Evolutionary conservation across 495 filamentous ascomycete genomes (phyloP), one percentile per base, ranked within the genome.

Genomic region (Haplographium delicatum): DNA sequence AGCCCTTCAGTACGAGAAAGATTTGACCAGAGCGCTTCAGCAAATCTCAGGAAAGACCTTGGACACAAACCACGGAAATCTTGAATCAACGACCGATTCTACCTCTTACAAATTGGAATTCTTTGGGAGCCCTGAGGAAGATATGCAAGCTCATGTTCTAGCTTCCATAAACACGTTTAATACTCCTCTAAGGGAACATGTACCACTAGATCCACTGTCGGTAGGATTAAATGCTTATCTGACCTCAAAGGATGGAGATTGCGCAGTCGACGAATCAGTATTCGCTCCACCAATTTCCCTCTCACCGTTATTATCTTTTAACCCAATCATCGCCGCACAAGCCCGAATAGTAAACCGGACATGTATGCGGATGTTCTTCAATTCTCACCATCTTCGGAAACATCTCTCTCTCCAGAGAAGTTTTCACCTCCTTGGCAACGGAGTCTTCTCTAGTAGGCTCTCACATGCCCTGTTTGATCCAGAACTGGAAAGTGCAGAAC

Each of bases 391-490:
- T 1, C 66, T 98, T 8, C 76, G 77, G n/a, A 63, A 79, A n/a
- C 89, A 98, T 62, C 63, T 96, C 4, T 71, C 73, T 9, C 65
- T 96, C 5, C 87, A 94, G 63, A 80, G 79, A 54, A 78, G 83
- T 26, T 96, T 88, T 60, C 87, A 91, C 35, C 75, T 97, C 4
- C 71, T 96, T 4, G 85, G 86, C 2, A 86, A 95, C 60, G 91
- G 91, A 22, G 73, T 88, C 3, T 94, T 96, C 62, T 76, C 80
- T 26, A 81, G 85, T 26, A 80, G 83, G 5, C 79, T 98, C 16
- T 83, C 85, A 2, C 78, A 89, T 48, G 85, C 90, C 2, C 78
- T 98, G 2, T 97, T 98, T 63, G 83, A 88, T 47, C 81, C 89
- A 0, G 84, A 94, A n/a, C 79, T 90, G 42, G 80, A 83, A 40